Evolutionary conservation across 805 yeast genomes (phyloP).

Genomic region (Monosporozyma aerobia): DNA sequence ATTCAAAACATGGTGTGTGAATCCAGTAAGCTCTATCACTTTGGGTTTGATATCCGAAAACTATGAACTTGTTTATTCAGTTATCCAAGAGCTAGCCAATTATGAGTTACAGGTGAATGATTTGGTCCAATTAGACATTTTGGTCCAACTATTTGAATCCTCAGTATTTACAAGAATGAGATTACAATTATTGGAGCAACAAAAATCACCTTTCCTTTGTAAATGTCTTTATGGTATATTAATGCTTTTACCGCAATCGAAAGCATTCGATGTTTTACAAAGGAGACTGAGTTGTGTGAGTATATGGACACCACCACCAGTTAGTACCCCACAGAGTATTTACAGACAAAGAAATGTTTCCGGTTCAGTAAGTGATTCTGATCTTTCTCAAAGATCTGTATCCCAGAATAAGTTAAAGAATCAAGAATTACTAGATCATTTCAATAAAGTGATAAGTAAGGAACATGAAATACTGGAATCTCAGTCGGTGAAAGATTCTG

Average conservation of each 20-base stretch:
- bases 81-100: conserved; percentile 71
- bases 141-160: conserved; percentile 84
- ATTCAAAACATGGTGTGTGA: conserved; percentile 87
- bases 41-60: conserved; percentile 79
- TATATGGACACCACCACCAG: conserved; percentile 20
- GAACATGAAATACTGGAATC: background rate
- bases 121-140: conserved; percentile 76
- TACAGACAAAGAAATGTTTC: conserved; percentile 6
- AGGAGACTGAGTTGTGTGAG: conserved; percentile 51
- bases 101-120: conserved; percentile 65
- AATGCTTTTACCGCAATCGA: conserved; percentile 90
- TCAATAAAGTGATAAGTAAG: conserved; percentile 11
- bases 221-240: conserved; percentile 85
- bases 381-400: conserved; percentile 19
- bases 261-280: conserved; percentile 75
- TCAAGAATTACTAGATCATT: conserved; percentile 26
- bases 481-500: conserved; percentile 2
- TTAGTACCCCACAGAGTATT: background rate
- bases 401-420: conserved; percentile 21
- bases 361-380: conserved; percentile 9
- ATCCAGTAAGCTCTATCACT: conserved; percentile 80
- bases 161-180: conserved; percentile 86
- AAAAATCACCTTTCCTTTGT: conserved; percentile 66
- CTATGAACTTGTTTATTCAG: conserved; percentile 78
- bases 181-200: conserved; percentile 82